A percentile compares a stretch with the other conserved stretches of the same genome.
phyloP scores from a whole-genome alignment of 306 rosid genomes.

The Malus sieversii region DNA sequence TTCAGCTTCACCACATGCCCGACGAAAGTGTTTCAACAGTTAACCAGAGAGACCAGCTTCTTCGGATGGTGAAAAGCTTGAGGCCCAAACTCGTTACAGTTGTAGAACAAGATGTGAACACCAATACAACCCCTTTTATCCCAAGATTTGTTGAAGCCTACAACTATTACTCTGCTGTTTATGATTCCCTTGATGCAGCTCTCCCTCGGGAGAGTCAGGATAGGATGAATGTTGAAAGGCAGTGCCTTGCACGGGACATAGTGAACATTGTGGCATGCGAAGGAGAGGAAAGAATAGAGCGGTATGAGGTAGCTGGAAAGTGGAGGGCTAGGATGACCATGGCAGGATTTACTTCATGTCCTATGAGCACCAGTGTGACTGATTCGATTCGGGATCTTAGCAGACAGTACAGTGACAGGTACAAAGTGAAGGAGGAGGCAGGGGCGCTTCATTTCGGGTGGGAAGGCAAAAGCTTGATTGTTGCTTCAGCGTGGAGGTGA shows the following conservation, averaged over 20 bases:
- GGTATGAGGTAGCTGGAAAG: conserved; percentile 94
- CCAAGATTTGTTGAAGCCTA: conserved; percentile 79
- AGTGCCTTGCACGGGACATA: conserved; percentile 90
- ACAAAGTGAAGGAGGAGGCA: conserved; percentile 65
- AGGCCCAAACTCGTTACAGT: conserved; percentile 84
- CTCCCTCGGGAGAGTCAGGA: conserved; percentile 89
- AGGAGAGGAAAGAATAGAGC: conserved; percentile 85
- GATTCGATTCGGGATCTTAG: conserved; percentile 41
- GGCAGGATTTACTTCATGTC: conserved; percentile 77
- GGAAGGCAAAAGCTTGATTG: conserved; percentile 84
- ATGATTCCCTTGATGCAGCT: conserved; percentile 78
- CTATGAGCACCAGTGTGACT: conserved; percentile 39
- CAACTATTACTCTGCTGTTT: conserved; percentile 79
- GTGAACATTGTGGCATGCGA: conserved; percentile 87
- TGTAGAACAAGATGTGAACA: conserved; percentile 91
- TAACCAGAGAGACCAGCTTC: conserved; percentile 83
- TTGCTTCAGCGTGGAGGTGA: conserved; percentile 92
- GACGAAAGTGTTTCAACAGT: conserved; percentile 90
- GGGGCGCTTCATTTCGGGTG: conserved; percentile 90
- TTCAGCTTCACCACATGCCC: conserved; percentile 98
- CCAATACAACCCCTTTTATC: conserved; percentile 77
- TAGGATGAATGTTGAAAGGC: conserved; percentile 87
- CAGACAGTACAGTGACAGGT: conserved; percentile 59
- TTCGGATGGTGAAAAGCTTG: conserved; percentile 79
- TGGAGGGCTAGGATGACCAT: conserved; percentile 95